These are phyloP conservation scores for Pleurotus salmoneostramineus DNA, from an alignment of 768 basidiomycete genomes.

Conservation along the genomic window DNA sequence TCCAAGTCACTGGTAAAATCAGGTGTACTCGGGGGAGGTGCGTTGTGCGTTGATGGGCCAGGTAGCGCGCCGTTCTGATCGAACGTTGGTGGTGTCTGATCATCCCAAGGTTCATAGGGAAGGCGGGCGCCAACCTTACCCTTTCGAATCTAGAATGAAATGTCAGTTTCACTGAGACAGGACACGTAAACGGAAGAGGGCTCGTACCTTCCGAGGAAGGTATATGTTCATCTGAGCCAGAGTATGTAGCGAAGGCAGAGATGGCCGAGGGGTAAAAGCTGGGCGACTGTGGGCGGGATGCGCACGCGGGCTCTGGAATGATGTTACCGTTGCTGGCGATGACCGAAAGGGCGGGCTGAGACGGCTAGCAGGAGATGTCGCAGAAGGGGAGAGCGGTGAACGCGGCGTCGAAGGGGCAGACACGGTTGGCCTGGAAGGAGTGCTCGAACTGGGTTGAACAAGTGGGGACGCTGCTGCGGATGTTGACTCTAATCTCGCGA, in stretches of 20 bases:
- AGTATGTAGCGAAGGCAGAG: constrained; percentile 45
- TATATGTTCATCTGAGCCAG: constrained; percentile 47
- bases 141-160: constrained; percentile 36
- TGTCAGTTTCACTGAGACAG: constrained; percentile 2
- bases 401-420: constrained; percentile 4
- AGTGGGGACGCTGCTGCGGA: background rate
- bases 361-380: background rate
- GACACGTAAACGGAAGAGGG: constrained; percentile 5
- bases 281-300: constrained; percentile 43
- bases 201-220: constrained; percentile 40
- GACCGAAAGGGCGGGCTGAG: background rate
- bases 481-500: constrained; percentile 46
- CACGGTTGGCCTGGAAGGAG: background rate
- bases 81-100: constrained; percentile 16
- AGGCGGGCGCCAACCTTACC: constrained; percentile 49
- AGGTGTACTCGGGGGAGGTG: background rate
- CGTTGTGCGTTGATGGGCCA: background rate
- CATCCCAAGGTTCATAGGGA: constrained; percentile 54
- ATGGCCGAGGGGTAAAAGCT: constrained; percentile 44
- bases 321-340: background rate
- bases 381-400: constrained; percentile 10
- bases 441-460: background rate
- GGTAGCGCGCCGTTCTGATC: constrained; percentile 11
- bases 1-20: constrained; percentile 16
- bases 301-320: constrained; percentile 1